A percentile compares a stretch with the other conserved stretches of the same genome.
phyloP scores from a whole-genome alignment of 768 basidiomycete species.

The Trametes cubensis region DNA sequence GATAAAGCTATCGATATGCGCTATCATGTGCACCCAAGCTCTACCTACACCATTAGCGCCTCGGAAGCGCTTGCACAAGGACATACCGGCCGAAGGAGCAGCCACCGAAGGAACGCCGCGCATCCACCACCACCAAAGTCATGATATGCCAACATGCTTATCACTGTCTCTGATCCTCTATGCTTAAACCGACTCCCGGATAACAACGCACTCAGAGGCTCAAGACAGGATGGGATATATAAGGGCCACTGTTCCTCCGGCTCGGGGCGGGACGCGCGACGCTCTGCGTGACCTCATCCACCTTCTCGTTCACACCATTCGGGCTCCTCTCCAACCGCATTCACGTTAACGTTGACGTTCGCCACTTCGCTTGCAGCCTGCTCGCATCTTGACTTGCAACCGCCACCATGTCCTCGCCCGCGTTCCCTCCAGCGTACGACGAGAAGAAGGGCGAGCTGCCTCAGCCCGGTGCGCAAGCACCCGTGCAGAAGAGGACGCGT shows the following conservation, averaged over 20 bases:
- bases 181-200: slow-evolving; percentile 13
- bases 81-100: slow-evolving; percentile 5
- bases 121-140: not conserved
- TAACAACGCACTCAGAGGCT: not conserved
- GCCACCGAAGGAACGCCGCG: not conserved
- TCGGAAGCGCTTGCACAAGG: not conserved
- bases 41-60: not conserved
- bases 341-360: not conserved
- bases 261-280: not conserved
- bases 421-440: slow-evolving; percentile 4
- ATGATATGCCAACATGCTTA: not conserved
- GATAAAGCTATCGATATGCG: too few relatives aligned
- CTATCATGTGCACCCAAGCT: too few relatives aligned
- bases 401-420: slow-evolving; percentile 22
- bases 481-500: slow-evolving; percentile 2
- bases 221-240: not conserved
- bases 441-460: slow-evolving; percentile 11
- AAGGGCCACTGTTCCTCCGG: not conserved
- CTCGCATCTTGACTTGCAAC: not conserved
- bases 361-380: too few relatives aligned
- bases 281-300: slow-evolving; percentile 4
- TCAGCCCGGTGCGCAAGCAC: slow-evolving; percentile 10
- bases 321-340: not conserved
- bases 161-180: not conserved
- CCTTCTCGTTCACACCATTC: slow-evolving; percentile 10